Conservation (phyloP, 2,329 filamentous ascomycete genomes). For the Magnaporthales sp. region DNA sequence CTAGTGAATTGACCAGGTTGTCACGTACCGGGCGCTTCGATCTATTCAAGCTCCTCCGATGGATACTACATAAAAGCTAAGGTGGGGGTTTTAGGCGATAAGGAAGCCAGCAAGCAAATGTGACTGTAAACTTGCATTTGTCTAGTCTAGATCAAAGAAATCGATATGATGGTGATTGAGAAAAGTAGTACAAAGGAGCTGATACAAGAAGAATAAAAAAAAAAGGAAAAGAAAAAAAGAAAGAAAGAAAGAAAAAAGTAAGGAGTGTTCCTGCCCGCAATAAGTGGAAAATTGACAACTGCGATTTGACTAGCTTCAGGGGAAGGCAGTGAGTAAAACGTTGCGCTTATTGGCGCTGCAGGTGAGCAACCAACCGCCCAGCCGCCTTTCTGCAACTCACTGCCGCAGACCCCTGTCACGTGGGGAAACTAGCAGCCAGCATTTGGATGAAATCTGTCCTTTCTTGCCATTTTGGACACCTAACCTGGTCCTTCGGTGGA, state of each 20-base stretch:
- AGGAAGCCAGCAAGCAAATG: not conserved
- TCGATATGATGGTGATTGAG: not conserved
- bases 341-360: not conserved
- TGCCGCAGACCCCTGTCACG: slow-evolving; percentile 21
- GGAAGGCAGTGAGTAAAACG: not conserved
- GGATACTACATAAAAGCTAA: not conserved
- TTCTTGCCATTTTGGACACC: slow-evolving; percentile 35
- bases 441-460: slow-evolving; percentile 38
- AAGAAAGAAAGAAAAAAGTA: not conserved
- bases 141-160: not conserved
- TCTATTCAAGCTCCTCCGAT: not conserved
- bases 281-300: not conserved
- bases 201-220: too few species aligned
- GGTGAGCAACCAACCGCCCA: not conserved
- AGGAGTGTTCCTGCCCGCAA: not conserved
- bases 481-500: slow-evolving; percentile 21
- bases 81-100: not conserved
- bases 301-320: not conserved
- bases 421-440: slow-evolving; percentile 13
- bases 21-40: not conserved
- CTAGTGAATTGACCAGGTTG: not conserved
- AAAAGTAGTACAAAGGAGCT: too few species aligned
- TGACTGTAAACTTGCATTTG: too few species aligned
- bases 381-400: not conserved
- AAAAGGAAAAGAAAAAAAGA: not conserved